A percentile compares a stretch with the other conserved stretches of the same genome.
Conservation (phyloP, 495 filamentous ascomycete species). For the Penicillium ucsense region DNA sequence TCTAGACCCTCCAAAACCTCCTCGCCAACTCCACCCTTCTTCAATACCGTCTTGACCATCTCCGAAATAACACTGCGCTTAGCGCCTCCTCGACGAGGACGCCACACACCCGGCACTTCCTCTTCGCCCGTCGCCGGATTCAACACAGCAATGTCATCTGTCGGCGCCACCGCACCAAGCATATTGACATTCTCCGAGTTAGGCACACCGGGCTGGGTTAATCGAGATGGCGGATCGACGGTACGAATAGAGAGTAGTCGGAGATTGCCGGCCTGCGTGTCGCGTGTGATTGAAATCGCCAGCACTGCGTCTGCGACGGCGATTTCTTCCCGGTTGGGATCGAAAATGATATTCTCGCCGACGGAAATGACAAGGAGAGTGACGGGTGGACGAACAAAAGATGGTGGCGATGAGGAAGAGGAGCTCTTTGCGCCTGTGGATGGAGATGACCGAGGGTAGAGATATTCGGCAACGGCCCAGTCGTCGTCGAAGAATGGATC, state of each 20-base stretch:
- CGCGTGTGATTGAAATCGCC: slow-evolving; percentile 58
- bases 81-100: slow-evolving; percentile 62
- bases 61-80: slow-evolving; percentile 55
- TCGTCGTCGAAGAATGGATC: slow-evolving; percentile 98
- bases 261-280: slow-evolving; percentile 21
- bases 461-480: slow-evolving; percentile 69
- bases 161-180: slow-evolving; percentile 27
- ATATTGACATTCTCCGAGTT: slow-evolving; percentile 61
- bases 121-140: slow-evolving; percentile 35
- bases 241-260: slow-evolving; percentile 54
- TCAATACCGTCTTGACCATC: slow-evolving; percentile 57
- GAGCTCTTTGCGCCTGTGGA: not conserved
- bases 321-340: slow-evolving; percentile 82
- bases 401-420: not conserved
- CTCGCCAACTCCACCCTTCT: slow-evolving; percentile 67
- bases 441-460: slow-evolving; percentile 52
- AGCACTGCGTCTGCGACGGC: slow-evolving; percentile 82
- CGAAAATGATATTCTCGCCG: slow-evolving; percentile 84
- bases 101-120: slow-evolving; percentile 66
- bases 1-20: slow-evolving; percentile 76
- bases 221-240: slow-evolving; percentile 60
- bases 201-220: slow-evolving; percentile 60
- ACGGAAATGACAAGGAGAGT: slow-evolving; percentile 84
- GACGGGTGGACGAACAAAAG: slow-evolving; percentile 57
- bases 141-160: slow-evolving; percentile 16